A percentile compares a stretch with the other conserved stretches of the same genome.
Evolutionary conservation across 2,329 filamentous ascomycete genomes (phyloP).

Genomic region (Sporothrix luriei): DNA sequence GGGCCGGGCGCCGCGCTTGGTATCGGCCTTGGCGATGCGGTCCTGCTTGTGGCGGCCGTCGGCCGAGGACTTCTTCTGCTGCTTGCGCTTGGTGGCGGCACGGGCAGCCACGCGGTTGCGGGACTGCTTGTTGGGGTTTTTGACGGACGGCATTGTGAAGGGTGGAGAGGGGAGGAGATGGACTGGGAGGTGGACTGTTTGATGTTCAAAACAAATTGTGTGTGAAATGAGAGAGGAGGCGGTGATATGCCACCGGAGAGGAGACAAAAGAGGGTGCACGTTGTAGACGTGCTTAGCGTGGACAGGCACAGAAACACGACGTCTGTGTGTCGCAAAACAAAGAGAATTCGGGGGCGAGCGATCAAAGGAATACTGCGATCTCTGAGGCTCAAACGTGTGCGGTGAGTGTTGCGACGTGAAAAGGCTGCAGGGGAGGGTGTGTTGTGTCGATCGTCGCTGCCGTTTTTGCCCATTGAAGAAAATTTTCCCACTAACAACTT

Average conservation of each 20-base stretch:
- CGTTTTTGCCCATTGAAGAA: slow-evolving; percentile 1
- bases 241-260: too few relatives aligned
- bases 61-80: slow-evolving; percentile 48
- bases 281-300: neutral
- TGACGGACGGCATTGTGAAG: slow-evolving; percentile 55
- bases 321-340: neutral
- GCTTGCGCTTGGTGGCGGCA: slow-evolving; percentile 50
- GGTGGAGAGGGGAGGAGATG: neutral
- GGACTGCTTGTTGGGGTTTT: slow-evolving; percentile 61
- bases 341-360: neutral
- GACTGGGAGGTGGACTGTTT: slow-evolving; percentile 14
- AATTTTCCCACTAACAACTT: slow-evolving; percentile 22
- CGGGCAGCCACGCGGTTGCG: slow-evolving; percentile 56
- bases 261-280: neutral
- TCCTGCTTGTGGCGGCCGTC: slow-evolving; percentile 36
- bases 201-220: slow-evolving; percentile 21
- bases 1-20: slow-evolving; percentile 53
- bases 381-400: neutral
- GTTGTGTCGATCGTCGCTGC: neutral
- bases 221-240: slow-evolving; percentile 3
- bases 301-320: neutral
- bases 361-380: neutral
- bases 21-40: slow-evolving; percentile 44
- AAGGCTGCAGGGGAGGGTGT: neutral
- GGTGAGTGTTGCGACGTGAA: neutral